Evolutionary conservation across 2,329 filamentous ascomycete species (phyloP).

Genomic region (Xylaria sp.): DNA sequence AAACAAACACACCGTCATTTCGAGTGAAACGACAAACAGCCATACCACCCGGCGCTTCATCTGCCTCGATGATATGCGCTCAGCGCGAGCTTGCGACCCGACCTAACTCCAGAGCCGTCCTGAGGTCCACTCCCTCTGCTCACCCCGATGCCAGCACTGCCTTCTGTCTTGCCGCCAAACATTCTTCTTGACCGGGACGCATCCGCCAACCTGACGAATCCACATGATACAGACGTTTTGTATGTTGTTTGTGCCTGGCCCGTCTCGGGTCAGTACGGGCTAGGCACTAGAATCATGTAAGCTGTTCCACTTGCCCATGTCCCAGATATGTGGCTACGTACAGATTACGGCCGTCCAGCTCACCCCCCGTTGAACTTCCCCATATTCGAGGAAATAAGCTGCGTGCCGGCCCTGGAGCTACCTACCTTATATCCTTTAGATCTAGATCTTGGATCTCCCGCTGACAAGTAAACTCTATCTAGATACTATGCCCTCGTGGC

Average conservation of each 20-base stretch:
- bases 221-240: constrained; percentile 12
- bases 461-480: not conserved
- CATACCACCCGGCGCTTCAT: too few species aligned
- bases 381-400: not conserved
- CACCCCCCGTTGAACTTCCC: not conserved
- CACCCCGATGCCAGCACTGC: constrained; percentile 41
- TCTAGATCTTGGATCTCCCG: too few species aligned
- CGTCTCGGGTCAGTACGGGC: constrained; percentile 46
- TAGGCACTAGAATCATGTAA: constrained; percentile 44
- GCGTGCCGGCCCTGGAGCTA: not conserved
- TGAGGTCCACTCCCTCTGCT: not conserved
- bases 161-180: constrained; percentile 34
- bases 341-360: too few species aligned
- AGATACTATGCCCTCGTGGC: constrained; percentile 66
- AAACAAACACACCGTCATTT: not conserved
- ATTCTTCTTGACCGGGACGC: constrained; percentile 26
- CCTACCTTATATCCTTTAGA: too few species aligned
- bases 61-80: not conserved
- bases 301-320: constrained; percentile 18
- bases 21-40: not conserved
- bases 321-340: too few species aligned
- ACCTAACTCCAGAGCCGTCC: constrained; percentile 4
- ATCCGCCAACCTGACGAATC: constrained; percentile 29
- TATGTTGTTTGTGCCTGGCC: constrained; percentile 48
- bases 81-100: constrained; percentile 2